Conservation (phyloP, 768 basidiomycete genomes). For the Hygrophorus pudorinus region DNA sequence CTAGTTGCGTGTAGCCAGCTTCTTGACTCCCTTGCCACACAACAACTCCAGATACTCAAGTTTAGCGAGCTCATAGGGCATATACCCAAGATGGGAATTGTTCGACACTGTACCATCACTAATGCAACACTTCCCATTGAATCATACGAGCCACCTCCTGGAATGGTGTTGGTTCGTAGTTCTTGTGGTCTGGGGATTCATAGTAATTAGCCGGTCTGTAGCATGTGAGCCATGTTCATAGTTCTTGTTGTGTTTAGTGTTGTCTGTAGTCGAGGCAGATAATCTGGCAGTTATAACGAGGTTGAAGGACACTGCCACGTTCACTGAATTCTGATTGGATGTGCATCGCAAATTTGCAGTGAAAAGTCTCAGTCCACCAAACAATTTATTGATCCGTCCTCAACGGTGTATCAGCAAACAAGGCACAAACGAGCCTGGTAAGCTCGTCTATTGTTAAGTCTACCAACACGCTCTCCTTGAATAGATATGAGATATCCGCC, state of each 20-base stretch:
- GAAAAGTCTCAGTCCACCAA: too few relatives aligned
- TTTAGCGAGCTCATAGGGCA: background rate
- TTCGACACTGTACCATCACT: background rate
- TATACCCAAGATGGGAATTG: background rate
- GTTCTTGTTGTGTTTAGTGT: too few relatives aligned
- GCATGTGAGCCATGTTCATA: too few relatives aligned
- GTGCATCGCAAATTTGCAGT: too few relatives aligned
- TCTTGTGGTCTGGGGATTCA: too few relatives aligned
- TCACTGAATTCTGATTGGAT: too few relatives aligned
- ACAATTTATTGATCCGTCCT: too few relatives aligned
- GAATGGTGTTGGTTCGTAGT: too few relatives aligned
- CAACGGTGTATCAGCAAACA: constrained; percentile 82
- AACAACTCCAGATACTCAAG: background rate
- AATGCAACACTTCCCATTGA: background rate
- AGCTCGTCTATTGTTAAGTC: constrained; percentile 86
- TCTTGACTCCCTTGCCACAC: background rate
- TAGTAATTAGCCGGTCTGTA: too few relatives aligned
- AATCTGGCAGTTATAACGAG: too few relatives aligned
- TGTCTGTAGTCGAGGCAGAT: too few relatives aligned
- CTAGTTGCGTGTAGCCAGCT: background rate
- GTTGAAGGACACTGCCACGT: too few relatives aligned
- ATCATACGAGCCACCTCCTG: background rate
- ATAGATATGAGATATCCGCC: constrained; percentile 85
- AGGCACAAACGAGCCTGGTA: constrained; percentile 63
- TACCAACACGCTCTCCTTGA: constrained; percentile 81